A percentile compares a stretch with the other conserved stretches of the same genome.
Evolutionary conservation across 805 yeast genomes (phyloP).

Genomic region (Saccharomycopsis malanga): DNA sequence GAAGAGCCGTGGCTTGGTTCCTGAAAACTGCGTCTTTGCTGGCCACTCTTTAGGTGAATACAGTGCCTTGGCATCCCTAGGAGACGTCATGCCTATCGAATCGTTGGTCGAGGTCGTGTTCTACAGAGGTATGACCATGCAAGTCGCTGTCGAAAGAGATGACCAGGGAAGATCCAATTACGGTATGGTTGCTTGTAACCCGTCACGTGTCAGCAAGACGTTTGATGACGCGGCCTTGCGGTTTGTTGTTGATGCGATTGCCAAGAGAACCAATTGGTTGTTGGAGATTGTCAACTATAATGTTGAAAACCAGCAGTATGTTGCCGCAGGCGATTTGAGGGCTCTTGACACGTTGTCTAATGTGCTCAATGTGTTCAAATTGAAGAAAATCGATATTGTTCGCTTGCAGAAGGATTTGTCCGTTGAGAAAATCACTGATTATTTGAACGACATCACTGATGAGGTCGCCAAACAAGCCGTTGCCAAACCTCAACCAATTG

Average conservation of each 20-base stretch:
- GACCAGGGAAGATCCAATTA: slow-evolving; percentile 91
- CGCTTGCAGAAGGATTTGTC: slow-evolving; percentile 77
- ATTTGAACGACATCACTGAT: slow-evolving; percentile 77
- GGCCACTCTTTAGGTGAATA: slow-evolving; percentile 99
- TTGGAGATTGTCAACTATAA: slow-evolving; percentile 97
- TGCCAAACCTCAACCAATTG: slow-evolving; percentile 95
- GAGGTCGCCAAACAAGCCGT: slow-evolving; percentile 76
- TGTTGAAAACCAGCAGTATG: slow-evolving; percentile 97
- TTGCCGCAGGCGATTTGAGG: slow-evolving; percentile 97
- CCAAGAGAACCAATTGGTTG: slow-evolving; percentile 82
- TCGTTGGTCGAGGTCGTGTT: slow-evolving; percentile 94
- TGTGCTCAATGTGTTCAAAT: slow-evolving; percentile 85
- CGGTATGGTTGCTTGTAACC: slow-evolving; percentile 99
- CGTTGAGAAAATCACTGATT: slow-evolving; percentile 82
- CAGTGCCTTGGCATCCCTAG: slow-evolving; percentile 93
- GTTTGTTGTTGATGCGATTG: slow-evolving; percentile 86
- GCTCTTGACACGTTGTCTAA: slow-evolving; percentile 90
- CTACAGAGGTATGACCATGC: slow-evolving; percentile 99
- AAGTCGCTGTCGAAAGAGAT: slow-evolving; percentile 99
- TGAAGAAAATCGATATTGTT: slow-evolving; percentile 90
- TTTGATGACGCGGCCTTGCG: slow-evolving; percentile 91
- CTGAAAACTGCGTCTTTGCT: slow-evolving; percentile 89
- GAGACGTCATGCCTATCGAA: slow-evolving; percentile 98
- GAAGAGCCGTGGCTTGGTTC: slow-evolving; percentile 92
- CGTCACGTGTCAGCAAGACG: slow-evolving; percentile 82